phyloP scores from a whole-genome alignment of 345 rosid genomes.

The Murraya koenigii region DNA sequence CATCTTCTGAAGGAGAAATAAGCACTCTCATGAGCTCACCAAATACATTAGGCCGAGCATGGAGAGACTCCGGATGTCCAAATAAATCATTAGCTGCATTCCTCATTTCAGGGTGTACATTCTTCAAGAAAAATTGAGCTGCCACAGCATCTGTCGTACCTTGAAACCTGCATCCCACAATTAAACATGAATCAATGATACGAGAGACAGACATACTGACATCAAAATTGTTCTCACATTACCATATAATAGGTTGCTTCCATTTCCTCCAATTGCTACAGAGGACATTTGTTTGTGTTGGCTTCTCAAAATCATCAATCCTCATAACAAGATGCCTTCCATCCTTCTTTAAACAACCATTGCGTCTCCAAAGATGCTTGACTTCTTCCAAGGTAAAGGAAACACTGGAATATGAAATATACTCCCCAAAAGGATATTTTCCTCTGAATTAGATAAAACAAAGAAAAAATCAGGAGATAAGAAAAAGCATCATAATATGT shows the following conservation, averaged over 20 bases:
- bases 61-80: slow-evolving; percentile 58
- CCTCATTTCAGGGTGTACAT: slow-evolving; percentile 78
- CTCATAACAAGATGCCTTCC: slow-evolving; percentile 76
- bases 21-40: slow-evolving; percentile 90
- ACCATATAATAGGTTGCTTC: slow-evolving; percentile 91
- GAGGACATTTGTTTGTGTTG: slow-evolving; percentile 65
- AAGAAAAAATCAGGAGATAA: slow-evolving; percentile 21
- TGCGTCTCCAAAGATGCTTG: slow-evolving; percentile 85
- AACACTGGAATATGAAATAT: slow-evolving; percentile 67
- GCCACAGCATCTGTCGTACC: slow-evolving; percentile 95
- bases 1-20: slow-evolving; percentile 76
- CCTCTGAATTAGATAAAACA: slow-evolving; percentile 49
- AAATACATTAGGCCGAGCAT: slow-evolving; percentile 70
- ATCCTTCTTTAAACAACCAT: slow-evolving; percentile 60
- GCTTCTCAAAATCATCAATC: slow-evolving; percentile 91
- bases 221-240: slow-evolving; percentile 17
- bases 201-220: slow-evolving; percentile 2
- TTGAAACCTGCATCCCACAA: slow-evolving; percentile 65
- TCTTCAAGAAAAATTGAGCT: slow-evolving; percentile 91
- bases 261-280: slow-evolving; percentile 95
- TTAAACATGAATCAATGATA: slow-evolving; percentile 5
- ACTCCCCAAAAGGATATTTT: slow-evolving; percentile 91
- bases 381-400: slow-evolving; percentile 79
- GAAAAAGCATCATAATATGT: slow-evolving; percentile 1
- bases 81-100: slow-evolving; percentile 63